Evolutionary conservation across 2,329 filamentous ascomycete genomes (phyloP).

Genomic region (Xylariaceae sp.): DNA sequence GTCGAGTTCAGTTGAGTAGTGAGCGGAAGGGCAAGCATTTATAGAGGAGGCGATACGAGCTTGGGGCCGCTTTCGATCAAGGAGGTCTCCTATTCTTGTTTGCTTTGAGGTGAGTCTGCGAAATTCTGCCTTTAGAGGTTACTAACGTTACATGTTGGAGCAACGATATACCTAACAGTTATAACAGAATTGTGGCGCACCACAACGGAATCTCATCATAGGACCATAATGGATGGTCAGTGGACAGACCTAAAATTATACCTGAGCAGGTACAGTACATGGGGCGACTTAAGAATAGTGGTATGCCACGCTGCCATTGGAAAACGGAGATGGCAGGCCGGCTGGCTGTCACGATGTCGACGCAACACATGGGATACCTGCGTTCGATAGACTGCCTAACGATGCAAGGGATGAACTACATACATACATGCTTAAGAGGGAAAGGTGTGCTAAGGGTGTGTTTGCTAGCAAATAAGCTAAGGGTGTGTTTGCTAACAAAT

Average conservation of each 20-base stretch:
- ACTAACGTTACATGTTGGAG: slow-evolving; percentile 18
- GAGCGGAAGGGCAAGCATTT: slow-evolving; percentile 33
- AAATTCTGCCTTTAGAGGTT: slow-evolving; percentile 22
- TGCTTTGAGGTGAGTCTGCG: slow-evolving; percentile 10
- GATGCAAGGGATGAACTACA: too few relatives aligned
- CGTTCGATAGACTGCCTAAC: too few relatives aligned
- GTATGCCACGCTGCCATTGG: slow-evolving; percentile 10
- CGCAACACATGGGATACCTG: too few relatives aligned
- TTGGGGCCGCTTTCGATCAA: slow-evolving; percentile 9
- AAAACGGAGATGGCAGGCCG: slow-evolving; percentile 11
- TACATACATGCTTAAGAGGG: too few relatives aligned
- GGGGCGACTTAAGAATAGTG: slow-evolving; percentile 3
- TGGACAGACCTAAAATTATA: slow-evolving; percentile 15
- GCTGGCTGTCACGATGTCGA: slow-evolving; percentile 5
- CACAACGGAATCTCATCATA: slow-evolving; percentile 4
- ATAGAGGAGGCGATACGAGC: slow-evolving; percentile 29
- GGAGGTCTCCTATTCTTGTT: slow-evolving; percentile 13
- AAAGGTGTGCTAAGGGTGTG: too few relatives aligned
- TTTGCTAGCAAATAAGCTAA: too few relatives aligned
- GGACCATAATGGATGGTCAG: slow-evolving; percentile 15
- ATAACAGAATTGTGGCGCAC: slow-evolving; percentile 10
- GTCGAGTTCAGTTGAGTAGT: slow-evolving; percentile 24
- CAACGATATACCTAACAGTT: slow-evolving; percentile 14
- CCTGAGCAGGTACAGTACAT: slow-evolving; percentile 15
- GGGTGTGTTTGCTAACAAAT: too few relatives aligned